phyloP scores from a whole-genome alignment of 2,329 filamentous ascomycete genomes.

The Macroventuria anomochaeta region DNA sequence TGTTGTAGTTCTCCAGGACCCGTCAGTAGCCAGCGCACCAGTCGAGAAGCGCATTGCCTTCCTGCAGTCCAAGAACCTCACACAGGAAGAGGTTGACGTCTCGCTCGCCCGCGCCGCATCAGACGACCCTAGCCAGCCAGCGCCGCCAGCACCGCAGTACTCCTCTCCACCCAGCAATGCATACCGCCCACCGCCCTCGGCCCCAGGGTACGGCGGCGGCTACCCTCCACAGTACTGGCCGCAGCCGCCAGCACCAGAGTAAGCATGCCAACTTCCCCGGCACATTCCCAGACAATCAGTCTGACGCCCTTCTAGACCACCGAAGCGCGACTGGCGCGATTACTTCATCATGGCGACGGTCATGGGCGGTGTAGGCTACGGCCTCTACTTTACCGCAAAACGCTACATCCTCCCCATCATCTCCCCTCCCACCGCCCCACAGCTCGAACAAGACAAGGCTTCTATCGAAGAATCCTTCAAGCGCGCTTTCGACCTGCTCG shows the following conservation, averaged over 20 bases:
- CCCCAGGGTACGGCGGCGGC: constrained; percentile 57
- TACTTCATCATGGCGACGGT: constrained; percentile 99
- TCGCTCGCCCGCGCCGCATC: constrained; percentile 76
- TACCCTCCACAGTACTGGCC: constrained; percentile 61
- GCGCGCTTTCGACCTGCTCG: constrained; percentile 86
- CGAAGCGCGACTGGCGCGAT: constrained; percentile 92
- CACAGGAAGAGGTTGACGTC: constrained; percentile 89
- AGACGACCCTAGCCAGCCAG: constrained; percentile 58
- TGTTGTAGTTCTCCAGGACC: constrained; percentile 85
- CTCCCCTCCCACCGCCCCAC: constrained; percentile 89
- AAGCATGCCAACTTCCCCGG: constrained; percentile 29
- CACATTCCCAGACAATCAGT: no score
- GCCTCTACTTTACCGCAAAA: constrained; percentile 82
- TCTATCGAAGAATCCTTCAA: constrained; percentile 93
- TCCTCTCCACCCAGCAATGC: constrained; percentile 46
- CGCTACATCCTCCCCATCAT: constrained; percentile 92
- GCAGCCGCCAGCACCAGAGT: constrained; percentile 62
- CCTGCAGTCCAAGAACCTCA: constrained; percentile 94
- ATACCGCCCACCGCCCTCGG: constrained; percentile 56
- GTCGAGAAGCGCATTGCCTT: constrained; percentile 93
- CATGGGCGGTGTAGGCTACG: constrained; percentile 86
- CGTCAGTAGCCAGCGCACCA: constrained; percentile 86
- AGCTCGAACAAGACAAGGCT: constrained; percentile 92
- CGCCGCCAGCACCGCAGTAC: constrained; percentile 58
- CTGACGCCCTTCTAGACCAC: constrained; percentile 53